Conservation (phyloP, 768 basidiomycete genomes). For the Amanita molliuscula region DNA sequence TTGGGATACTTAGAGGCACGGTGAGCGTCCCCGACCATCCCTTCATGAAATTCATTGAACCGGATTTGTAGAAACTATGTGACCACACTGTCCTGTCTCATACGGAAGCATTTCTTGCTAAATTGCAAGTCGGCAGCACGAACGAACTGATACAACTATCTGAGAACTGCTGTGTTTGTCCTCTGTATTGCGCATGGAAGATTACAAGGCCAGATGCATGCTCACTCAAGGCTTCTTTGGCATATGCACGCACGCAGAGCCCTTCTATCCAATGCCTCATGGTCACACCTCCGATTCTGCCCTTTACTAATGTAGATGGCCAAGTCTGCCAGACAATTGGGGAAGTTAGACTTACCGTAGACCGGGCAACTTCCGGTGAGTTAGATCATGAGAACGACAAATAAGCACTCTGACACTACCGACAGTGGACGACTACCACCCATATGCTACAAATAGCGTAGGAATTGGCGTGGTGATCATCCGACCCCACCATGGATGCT, state of each 20-base stretch:
- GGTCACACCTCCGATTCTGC: constrained; percentile 1
- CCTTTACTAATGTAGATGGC: not conserved
- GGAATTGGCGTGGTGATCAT: not conserved
- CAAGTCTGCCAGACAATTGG: not conserved
- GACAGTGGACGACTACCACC: not conserved
- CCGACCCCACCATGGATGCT: not conserved
- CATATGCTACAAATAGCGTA: not conserved
- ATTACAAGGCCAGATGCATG: not conserved
- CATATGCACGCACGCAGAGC: not conserved
- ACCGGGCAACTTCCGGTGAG: not conserved
- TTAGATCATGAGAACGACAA: too few species aligned
- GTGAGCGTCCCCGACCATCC: not conserved
- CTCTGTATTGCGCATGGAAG: not conserved
- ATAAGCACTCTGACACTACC: too few species aligned
- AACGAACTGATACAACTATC: not conserved
- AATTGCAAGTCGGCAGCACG: not conserved
- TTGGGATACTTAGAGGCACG: not conserved
- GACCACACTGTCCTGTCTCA: not conserved
- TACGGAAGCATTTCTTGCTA: not conserved
- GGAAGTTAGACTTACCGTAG: not conserved
- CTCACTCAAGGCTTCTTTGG: not conserved
- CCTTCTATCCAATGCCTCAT: not conserved
- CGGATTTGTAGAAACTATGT: not conserved
- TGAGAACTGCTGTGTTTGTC: not conserved
- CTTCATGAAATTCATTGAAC: too few species aligned